Conservation (phyloP, 1,139 yeast species). For the Casaregolazyma suthepensis region DNA sequence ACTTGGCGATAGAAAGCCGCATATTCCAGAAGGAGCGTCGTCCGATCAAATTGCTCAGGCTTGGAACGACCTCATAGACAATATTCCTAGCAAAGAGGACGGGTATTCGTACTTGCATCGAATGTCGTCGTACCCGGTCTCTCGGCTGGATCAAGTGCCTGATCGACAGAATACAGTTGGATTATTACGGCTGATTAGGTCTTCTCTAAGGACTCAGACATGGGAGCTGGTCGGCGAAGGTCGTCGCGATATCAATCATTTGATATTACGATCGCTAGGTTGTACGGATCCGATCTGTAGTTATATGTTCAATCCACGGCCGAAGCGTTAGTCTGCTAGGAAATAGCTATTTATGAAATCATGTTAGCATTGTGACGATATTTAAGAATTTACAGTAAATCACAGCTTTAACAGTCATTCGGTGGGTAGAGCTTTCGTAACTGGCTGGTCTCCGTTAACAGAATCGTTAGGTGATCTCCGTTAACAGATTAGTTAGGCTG, state of each 20-base stretch:
- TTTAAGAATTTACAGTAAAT: neutral
- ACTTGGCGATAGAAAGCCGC: constrained; percentile 14
- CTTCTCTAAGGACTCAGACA: constrained; percentile 23
- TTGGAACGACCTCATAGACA: constrained; percentile 7
- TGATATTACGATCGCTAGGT: constrained; percentile 32
- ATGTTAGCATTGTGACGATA: neutral
- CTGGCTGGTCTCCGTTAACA: no score
- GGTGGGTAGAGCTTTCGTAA: no score
- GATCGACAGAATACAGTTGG: constrained; percentile 30
- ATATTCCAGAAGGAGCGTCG: constrained; percentile 9
- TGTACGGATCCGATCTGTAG: constrained; percentile 22
- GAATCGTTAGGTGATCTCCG: no score
- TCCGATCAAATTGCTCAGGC: constrained; percentile 15
- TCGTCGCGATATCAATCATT: constrained; percentile 27
- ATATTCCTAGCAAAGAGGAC: constrained; percentile 19
- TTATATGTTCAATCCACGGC: constrained; percentile 21
- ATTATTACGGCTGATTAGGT: constrained; percentile 27
- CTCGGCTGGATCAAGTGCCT: constrained; percentile 19
- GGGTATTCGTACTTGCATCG: constrained; percentile 25
- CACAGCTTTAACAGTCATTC: no score
- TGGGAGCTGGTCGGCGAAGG: constrained; percentile 32
- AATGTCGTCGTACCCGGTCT: constrained; percentile 19
- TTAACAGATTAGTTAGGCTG: no score
- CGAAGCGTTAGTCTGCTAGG: neutral
- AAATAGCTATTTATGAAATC: neutral